Percentiles rank a stretch among this genome's conserved stretches.
phyloP scores from a whole-genome alignment of 176 grass and related monocot genomes.

The Melocanna baccifera region DNA sequence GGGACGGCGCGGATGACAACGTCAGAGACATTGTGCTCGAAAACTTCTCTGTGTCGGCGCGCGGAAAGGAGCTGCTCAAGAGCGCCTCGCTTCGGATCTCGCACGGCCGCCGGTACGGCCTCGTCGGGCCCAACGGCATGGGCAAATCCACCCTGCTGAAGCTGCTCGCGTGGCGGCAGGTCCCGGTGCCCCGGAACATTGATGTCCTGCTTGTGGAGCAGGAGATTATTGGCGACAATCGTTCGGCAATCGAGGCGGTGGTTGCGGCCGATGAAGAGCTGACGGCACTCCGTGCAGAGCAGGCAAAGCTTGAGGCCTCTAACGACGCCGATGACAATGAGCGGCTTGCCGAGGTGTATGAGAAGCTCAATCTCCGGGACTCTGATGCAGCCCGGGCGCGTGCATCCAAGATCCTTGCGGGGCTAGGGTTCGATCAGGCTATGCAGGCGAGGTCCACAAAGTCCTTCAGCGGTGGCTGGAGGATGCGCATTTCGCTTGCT shows the following conservation, averaged over 20 bases:
- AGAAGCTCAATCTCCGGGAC: slow-evolving; percentile 69
- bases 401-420: slow-evolving; percentile 81
- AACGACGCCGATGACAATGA: slow-evolving; percentile 53
- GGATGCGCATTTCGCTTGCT: slow-evolving; percentile 95
- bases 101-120: slow-evolving; percentile 76
- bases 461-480: slow-evolving; percentile 95
- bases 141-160: slow-evolving; percentile 91
- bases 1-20: slow-evolving; percentile 55
- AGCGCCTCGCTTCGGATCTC: slow-evolving; percentile 76
- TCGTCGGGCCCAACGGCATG: slow-evolving; percentile 92
- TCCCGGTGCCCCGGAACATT: slow-evolving; percentile 81
- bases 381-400: slow-evolving; percentile 65
- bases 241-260: slow-evolving; percentile 64
- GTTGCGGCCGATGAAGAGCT: slow-evolving; percentile 89
- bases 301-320: slow-evolving; percentile 59
- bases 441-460: slow-evolving; percentile 81
- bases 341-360: slow-evolving; percentile 66
- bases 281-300: slow-evolving; percentile 69
- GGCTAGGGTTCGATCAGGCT: slow-evolving; percentile 76
- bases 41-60: slow-evolving; percentile 82
- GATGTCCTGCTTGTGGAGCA: slow-evolving; percentile 93
- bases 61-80: slow-evolving; percentile 91
- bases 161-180: slow-evolving; percentile 80
- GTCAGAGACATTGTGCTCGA: slow-evolving; percentile 71
- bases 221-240: slow-evolving; percentile 76